These are phyloP conservation scores for Garcia nutans DNA, from an alignment of 345 rosid species.

Conservation along the genomic window DNA sequence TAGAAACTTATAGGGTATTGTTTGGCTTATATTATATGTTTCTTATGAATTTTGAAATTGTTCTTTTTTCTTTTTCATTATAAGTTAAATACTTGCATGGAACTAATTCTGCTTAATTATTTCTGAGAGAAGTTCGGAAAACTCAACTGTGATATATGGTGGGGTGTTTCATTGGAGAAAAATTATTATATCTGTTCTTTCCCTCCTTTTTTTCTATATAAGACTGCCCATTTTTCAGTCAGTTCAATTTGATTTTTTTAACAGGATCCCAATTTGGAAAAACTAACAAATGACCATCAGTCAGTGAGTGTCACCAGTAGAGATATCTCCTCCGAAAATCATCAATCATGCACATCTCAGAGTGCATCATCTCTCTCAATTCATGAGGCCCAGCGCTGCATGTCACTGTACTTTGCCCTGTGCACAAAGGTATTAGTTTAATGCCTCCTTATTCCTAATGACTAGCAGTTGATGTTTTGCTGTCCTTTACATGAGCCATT, in stretches of 20 bases:
- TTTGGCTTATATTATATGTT: neutral
- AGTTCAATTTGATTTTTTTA: slow-evolving; percentile 9
- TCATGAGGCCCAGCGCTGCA: slow-evolving; percentile 76
- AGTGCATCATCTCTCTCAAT: slow-evolving; percentile 44
- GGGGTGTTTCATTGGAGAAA: neutral
- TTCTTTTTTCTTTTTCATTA: neutral
- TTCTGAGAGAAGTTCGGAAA: neutral
- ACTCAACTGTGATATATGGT: neutral
- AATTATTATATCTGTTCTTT: neutral
- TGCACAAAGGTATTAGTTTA: slow-evolving; percentile 78
- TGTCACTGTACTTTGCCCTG: slow-evolving; percentile 91
- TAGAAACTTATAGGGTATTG: too few species aligned
- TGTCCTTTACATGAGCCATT: neutral
- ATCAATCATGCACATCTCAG: slow-evolving; percentile 38
- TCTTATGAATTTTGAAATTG: neutral
- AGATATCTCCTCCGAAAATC: slow-evolving; percentile 46
- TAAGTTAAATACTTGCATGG: neutral
- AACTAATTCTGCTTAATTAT: neutral
- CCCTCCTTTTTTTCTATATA: neutral
- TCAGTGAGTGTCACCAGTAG: slow-evolving; percentile 36
- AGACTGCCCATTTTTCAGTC: neutral
- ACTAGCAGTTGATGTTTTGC: neutral
- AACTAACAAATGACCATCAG: slow-evolving; percentile 42
- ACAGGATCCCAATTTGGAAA: slow-evolving; percentile 57
- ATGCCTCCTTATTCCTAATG: neutral